Base-by-base conservation (phyloP, 495 filamentous ascomycete genomes). In the Halenospora varia region DNA sequence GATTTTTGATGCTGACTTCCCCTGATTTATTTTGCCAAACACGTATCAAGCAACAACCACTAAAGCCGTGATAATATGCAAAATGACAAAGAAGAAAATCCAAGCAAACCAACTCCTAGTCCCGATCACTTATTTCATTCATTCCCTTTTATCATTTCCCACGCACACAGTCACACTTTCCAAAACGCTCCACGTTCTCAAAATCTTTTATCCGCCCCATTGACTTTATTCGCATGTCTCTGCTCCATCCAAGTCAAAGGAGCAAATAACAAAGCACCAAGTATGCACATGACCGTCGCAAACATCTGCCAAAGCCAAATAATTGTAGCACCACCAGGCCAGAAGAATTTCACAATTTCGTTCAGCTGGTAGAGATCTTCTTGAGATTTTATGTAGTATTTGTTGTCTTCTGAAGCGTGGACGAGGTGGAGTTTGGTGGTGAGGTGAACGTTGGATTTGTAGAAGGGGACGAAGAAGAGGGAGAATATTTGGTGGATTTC, bases 321-420 rank as follows among this genome's bases (percentile, higher is more conserved):
- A 3, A 82, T 10, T 13, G 78, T 74, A 39, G 68, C 77, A 0
- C 73, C 74, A n/a, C 69, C 66, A 23, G 73, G 77, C 22, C 71
- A 61, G 47, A 83, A 55, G 59, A 94, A 95, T 59, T 86, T 86
- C 46, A 94, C 70, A 61, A 89, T 87, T 62, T 96, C 85, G 25
- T 87, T 85, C 2, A 83, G 75, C 67, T 94, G 90, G 63, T 96
- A 96, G 18, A 92, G 71, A 63, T 96, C 91, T 57, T 94, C 84
- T 64, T 96, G 91, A 35, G 74, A 77, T 10, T 72, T 62, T 62
- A 96, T 91, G 63, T 84, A 86, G 70, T 89, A 93, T n/a, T 62
- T 61, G 18, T 56, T 58, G 41, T 61, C 60, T 26, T 55, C 39
- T 25, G 60, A 25, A 26, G 50, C 53, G n/a, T 69, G 67, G n/a